A percentile compares a stretch with the other conserved stretches of the same genome.
Evolutionary conservation across 345 rosid genomes (phyloP).

Genomic region (Pistacia integerrima): DNA sequence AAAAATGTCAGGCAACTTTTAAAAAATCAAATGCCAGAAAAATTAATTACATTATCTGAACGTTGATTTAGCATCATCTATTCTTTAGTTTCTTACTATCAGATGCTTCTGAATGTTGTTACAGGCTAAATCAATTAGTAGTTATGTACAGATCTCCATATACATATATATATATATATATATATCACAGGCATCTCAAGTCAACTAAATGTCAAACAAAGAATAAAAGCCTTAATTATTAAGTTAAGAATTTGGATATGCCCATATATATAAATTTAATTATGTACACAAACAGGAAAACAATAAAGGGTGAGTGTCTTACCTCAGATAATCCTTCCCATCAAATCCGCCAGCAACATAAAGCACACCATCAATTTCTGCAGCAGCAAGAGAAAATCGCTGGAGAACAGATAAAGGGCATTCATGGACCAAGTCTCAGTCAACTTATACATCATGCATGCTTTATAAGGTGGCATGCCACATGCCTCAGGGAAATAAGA

Average conservation of each 20-base stretch:
- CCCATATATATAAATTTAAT: neutral
- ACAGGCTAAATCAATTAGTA: neutral
- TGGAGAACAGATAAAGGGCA: constrained; percentile 32
- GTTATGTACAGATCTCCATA: neutral
- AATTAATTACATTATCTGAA: neutral
- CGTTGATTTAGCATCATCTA: neutral
- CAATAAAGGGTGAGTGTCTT: constrained; percentile 31
- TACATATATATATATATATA: too few relatives aligned
- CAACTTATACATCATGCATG: neutral
- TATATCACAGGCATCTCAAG: neutral
- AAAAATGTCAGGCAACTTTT: constrained; percentile 1
- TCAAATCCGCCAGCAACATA: constrained; percentile 82
- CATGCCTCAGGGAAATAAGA: neutral
- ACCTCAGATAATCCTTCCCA: constrained; percentile 54
- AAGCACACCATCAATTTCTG: constrained; percentile 56
- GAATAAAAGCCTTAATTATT: neutral
- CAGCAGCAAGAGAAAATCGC: constrained; percentile 79
- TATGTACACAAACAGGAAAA: neutral
- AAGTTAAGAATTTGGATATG: neutral
- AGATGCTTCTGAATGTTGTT: neutral
- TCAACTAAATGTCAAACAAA: neutral
- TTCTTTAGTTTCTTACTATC: neutral
- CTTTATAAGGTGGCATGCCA: neutral
- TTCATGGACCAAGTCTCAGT: neutral
- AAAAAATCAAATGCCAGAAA: neutral